phyloP scores from a whole-genome alignment of 2,329 filamentous ascomycete species.

The Colletotrichum sp. region DNA sequence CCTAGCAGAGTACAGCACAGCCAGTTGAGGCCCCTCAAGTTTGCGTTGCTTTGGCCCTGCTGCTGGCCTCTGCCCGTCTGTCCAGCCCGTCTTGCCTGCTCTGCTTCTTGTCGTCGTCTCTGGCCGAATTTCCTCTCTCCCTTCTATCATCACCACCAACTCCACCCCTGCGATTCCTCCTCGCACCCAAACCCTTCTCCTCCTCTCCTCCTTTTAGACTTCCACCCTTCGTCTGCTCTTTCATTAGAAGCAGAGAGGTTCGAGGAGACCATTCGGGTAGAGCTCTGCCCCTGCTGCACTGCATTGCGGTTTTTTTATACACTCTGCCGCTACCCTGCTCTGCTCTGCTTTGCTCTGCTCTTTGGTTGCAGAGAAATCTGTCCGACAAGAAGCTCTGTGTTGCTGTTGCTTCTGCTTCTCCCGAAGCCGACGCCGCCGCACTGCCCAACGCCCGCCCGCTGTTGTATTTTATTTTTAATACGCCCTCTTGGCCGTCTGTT shows the following conservation, averaged over 20 bases:
- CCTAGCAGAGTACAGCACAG: not conserved
- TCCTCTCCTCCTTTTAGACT: conserved; percentile 17
- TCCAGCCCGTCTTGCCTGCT: not conserved
- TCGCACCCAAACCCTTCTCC: conserved; percentile 17
- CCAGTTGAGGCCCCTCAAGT: not conserved
- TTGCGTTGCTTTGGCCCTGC: not conserved
- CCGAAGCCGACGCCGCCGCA: not conserved
- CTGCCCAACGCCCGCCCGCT: not conserved
- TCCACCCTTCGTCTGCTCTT: conserved; percentile 22
- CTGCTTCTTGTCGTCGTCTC: not conserved
- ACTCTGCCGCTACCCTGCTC: not conserved
- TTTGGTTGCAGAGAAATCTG: not conserved
- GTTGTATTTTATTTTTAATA: conserved; percentile 22
- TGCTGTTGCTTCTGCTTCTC: not conserved
- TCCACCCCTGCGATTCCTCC: conserved; percentile 17
- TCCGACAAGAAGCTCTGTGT: conserved; percentile 13
- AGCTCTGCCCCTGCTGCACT: not conserved
- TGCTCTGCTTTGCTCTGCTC: not conserved
- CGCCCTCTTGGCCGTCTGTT: conserved; percentile 9
- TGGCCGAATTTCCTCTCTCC: conserved; percentile 18
- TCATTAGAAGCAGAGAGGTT: conserved; percentile 24
- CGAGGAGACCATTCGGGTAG: conserved; percentile 16
- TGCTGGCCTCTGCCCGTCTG: not conserved
- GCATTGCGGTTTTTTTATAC: conserved; percentile 5
- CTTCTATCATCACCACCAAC: conserved; percentile 23